Percentiles rank a stretch among this genome's conserved stretches.
These are phyloP conservation scores for Mollisia scopiformis DNA, from an alignment of 2,329 filamentous ascomycete species.

Conservation along the genomic window DNA sequence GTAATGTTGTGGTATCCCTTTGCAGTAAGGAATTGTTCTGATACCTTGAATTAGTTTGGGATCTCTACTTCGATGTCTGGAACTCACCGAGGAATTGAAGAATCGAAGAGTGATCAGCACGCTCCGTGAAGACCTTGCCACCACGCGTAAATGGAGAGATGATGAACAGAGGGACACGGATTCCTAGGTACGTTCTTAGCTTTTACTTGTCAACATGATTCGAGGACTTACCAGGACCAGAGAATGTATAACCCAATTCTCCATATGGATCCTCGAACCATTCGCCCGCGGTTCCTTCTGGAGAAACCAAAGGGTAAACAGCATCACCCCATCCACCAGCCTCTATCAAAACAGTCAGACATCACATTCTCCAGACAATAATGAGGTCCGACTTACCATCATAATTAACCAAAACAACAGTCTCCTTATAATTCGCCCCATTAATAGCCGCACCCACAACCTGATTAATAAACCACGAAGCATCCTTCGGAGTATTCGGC, in stretches of 20 bases:
- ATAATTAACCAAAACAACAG: conserved; percentile 52
- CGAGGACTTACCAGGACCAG: conserved; percentile 42
- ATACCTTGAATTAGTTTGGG: background rate
- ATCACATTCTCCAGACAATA: background rate
- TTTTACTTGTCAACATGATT: background rate
- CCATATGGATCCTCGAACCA: conserved; percentile 52
- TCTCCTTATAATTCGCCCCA: conserved; percentile 51
- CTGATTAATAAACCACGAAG: conserved; percentile 54
- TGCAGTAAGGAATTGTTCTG: conserved; percentile 17
- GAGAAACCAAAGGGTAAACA: conserved; percentile 51
- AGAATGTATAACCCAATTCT: conserved; percentile 43
- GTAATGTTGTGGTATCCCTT: conserved; percentile 38
- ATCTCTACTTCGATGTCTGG: conserved; percentile 35
- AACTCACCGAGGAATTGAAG: conserved; percentile 55
- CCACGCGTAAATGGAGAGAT: conserved; percentile 58
- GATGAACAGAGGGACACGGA: conserved; percentile 56
- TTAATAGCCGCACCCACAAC: conserved; percentile 52
- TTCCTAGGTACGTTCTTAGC: conserved; percentile 2
- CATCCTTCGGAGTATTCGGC: conserved; percentile 53
- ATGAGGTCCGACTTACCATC: conserved; percentile 36
- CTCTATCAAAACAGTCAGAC: conserved; percentile 32
- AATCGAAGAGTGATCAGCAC: conserved; percentile 56
- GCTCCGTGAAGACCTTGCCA: conserved; percentile 55
- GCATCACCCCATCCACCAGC: conserved; percentile 59
- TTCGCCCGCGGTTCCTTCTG: conserved; percentile 51